A percentile compares a stretch with the other conserved stretches of the same genome.
These are phyloP conservation scores for Diplosphaera chodatii DNA, from an alignment of 139 green algal genomes.

Conservation along the genomic window DNA sequence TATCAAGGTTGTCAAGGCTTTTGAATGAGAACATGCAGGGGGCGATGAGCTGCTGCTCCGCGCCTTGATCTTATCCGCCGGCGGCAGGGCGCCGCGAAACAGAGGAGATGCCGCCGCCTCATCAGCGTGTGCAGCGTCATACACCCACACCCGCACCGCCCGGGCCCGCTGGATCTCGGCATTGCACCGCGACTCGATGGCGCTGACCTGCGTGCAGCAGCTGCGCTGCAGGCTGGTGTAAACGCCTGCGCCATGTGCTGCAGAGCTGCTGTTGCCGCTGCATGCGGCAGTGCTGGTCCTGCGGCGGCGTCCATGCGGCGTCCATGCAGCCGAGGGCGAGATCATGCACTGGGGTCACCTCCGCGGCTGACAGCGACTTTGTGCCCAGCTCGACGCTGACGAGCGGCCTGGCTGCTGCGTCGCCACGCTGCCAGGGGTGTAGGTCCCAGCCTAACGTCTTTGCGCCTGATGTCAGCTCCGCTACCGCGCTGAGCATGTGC, in stretches of 20 bases:
- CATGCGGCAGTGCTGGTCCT: no score
- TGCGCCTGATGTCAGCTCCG: slow-evolving; percentile 1
- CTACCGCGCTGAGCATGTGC: slow-evolving; percentile 14
- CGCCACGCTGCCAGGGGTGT: background rate
- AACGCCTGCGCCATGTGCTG: no score
- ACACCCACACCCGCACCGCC: background rate
- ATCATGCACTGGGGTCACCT: no score
- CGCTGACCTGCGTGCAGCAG: background rate
- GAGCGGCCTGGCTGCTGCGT: background rate
- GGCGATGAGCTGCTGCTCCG: no score
- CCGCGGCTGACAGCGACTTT: background rate
- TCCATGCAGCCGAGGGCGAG: no score
- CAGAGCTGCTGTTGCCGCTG: no score
- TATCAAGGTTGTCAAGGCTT: no score
- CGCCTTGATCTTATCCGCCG: slow-evolving; percentile 15
- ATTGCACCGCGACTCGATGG: slow-evolving; percentile 14
- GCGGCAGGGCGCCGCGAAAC: slow-evolving; percentile 8
- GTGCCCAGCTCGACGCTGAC: slow-evolving; percentile 10
- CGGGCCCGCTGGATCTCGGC: background rate
- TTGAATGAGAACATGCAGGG: no score
- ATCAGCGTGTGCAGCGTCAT: background rate
- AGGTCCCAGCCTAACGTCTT: slow-evolving; percentile 17
- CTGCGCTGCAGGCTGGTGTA: no score
- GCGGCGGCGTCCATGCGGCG: no score
- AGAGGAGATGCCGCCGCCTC: background rate